Conservation (phyloP, 129 eudicot species). For the Logfia minima region DNA sequence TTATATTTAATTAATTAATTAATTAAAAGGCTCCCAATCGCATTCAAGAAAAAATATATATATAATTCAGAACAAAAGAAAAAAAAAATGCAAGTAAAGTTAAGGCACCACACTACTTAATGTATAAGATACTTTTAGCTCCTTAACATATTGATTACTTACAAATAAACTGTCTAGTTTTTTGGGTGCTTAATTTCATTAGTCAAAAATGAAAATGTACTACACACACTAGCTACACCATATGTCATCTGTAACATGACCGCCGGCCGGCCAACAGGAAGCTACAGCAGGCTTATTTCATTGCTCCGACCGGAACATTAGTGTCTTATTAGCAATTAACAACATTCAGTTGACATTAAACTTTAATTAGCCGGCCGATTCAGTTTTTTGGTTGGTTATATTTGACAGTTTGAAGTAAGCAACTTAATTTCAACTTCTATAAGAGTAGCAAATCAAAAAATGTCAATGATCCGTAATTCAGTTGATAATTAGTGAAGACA, state of each 20-base stretch:
- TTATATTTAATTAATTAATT: too few species aligned
- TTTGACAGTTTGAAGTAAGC: not conserved
- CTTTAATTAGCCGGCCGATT: slow-evolving; percentile 36
- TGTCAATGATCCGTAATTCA: too few species aligned
- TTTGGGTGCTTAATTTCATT: not conserved
- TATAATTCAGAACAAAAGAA: not conserved
- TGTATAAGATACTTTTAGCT: not conserved
- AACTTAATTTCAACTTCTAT: not conserved
- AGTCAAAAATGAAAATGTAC: not conserved
- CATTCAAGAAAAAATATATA: not conserved
- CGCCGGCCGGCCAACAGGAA: slow-evolving; percentile 30
- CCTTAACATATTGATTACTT: not conserved
- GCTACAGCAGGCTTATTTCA: slow-evolving; percentile 37
- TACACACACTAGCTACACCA: not conserved
- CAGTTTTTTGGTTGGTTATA: not conserved
- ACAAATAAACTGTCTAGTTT: slow-evolving; percentile 12
- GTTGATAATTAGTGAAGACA: too few species aligned
- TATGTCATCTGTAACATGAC: not conserved
- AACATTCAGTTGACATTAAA: not conserved
- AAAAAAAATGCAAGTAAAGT: slow-evolving; percentile 9
- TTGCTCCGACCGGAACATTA: slow-evolving; percentile 33
- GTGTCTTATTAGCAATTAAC: slow-evolving; percentile 29
- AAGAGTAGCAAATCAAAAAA: not conserved
- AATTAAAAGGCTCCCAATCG: not conserved
- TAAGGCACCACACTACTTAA: slow-evolving; percentile 20